Percentiles rank a stretch among this genome's conserved stretches.
Conservation (phyloP, 176 grass and related monocot species). For the Secale cereale region DNA sequence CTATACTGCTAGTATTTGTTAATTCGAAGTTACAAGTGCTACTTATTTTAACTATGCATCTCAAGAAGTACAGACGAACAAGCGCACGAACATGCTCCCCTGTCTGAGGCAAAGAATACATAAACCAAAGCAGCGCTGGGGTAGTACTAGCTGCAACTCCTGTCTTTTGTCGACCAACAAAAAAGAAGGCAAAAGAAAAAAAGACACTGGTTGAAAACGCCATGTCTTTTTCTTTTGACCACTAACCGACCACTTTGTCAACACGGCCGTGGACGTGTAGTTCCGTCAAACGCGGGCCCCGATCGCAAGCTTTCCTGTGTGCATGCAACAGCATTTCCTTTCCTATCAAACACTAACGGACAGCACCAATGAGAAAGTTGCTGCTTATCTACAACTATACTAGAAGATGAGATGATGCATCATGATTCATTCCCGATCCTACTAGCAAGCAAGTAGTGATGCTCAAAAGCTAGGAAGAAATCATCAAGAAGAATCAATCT, state of each 20-base stretch:
- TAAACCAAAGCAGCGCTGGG: neutral
- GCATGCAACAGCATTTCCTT: slow-evolving; percentile 2
- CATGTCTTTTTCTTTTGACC: slow-evolving; percentile 12
- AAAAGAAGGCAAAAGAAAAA: neutral
- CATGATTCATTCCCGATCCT: neutral
- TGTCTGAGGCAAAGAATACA: neutral
- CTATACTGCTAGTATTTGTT: neutral
- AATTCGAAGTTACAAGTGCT: neutral
- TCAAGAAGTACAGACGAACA: neutral
- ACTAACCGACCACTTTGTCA: neutral
- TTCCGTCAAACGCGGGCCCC: neutral
- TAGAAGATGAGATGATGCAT: neutral
- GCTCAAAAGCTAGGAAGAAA: neutral
- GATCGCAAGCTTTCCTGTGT: neutral
- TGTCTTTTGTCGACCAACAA: neutral
- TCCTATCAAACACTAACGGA: neutral
- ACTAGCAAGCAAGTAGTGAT: neutral
- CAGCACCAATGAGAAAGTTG: slow-evolving; percentile 1
- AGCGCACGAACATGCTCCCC: neutral
- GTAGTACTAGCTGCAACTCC: neutral
- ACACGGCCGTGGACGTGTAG: slow-evolving; percentile 16
- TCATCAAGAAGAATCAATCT: neutral
- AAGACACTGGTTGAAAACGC: neutral
- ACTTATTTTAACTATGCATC: neutral
- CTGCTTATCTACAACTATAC: neutral